These are phyloP conservation scores for Saccharomycopsis synnaedendra DNA, from an alignment of 805 yeast species.

Conservation along the genomic window DNA sequence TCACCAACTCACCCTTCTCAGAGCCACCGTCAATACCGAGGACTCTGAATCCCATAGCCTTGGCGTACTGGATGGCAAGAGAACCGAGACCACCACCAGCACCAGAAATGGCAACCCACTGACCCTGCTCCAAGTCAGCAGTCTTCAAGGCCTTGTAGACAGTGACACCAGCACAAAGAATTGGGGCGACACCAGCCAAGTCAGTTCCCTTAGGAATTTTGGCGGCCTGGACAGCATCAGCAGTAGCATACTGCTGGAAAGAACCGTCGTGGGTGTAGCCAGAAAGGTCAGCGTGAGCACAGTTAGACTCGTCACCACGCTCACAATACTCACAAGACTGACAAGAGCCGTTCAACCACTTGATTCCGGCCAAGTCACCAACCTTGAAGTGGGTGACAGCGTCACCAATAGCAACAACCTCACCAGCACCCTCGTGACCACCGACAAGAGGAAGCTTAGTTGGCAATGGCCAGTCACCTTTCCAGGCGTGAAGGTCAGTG, in stretches of 20 bases:
- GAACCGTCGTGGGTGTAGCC: conserved; percentile 89
- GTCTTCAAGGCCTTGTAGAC: conserved; percentile 85
- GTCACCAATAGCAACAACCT: conserved; percentile 66
- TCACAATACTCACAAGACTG: conserved; percentile 67
- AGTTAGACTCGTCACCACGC: conserved; percentile 56
- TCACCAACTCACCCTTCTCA: conserved; percentile 43
- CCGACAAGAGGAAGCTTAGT: conserved; percentile 64
- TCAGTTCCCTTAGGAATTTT: conserved; percentile 64
- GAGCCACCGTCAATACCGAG: conserved; percentile 59
- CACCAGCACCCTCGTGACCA: conserved; percentile 88
- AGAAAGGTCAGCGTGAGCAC: conserved; percentile 59
- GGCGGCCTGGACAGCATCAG: conserved; percentile 82
- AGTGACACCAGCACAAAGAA: conserved; percentile 85
- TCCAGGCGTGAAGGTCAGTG: conserved; percentile 67
- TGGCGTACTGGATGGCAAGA: conserved; percentile 63
- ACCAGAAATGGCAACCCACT: conserved; percentile 70
- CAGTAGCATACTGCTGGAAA: conserved; percentile 84
- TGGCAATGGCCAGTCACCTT: conserved; percentile 60
- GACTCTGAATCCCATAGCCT: conserved; percentile 67
- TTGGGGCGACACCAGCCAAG: conserved; percentile 67
- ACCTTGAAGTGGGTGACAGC: conserved; percentile 60
- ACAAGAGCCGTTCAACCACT: conserved; percentile 78
- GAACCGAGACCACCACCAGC: conserved; percentile 78
- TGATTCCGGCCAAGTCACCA: conserved; percentile 76
- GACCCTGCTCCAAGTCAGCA: conserved; percentile 56